Evolutionary conservation across 306 rosid species (phyloP), one percentile per base, ranked within the genome.

Genomic region (Biancaea sappan): DNA sequence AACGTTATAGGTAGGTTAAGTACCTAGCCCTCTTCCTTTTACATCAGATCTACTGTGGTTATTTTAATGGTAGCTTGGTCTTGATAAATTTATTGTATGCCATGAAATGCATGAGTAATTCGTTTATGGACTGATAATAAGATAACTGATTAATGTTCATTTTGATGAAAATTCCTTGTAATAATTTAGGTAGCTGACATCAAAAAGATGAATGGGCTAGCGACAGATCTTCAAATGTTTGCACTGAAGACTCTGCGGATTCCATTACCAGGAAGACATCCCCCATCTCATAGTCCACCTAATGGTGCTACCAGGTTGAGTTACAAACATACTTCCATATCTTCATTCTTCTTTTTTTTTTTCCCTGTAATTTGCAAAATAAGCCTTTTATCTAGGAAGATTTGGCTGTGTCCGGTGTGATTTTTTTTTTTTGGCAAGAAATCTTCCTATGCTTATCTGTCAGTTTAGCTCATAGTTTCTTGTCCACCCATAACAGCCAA

Each of bases 191-290:
- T 92, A 59, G 86, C 90, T 57, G 97, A 92, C 78, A 79, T 92
- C 76, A 92, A 85, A 84, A 88, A 93, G 85, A 86, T 92, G 88
- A 92, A 92, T 64, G 90, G 96, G 25, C 81, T 92, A 71, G 92
- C 91, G 26, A 71, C 97, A 26, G 97, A 92, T 83, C 89, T 89
- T 77, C 97, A 92, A 82, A 89, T 92, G 97, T 92, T 89, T 77
- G 97, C 97, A 35, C 74, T 92, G 84, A 84, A 88, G 85, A 86
- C 86, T 41, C 77, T 92, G 85, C 84, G 80, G 73, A 92, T 92
- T 67, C 97, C 96, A 46, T 82, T 89, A 79, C 97, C 97, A 1
- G 97, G 97, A 72, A 87, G 97, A 46, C 96, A 89, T 79, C 88
- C 90, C 5, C 97, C 97, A 60, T 83, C 68, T 46, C 83, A 81